Evolutionary conservation across 2,329 filamentous ascomycete species (phyloP).

Genomic region (Colletotrichum spaethianum): DNA sequence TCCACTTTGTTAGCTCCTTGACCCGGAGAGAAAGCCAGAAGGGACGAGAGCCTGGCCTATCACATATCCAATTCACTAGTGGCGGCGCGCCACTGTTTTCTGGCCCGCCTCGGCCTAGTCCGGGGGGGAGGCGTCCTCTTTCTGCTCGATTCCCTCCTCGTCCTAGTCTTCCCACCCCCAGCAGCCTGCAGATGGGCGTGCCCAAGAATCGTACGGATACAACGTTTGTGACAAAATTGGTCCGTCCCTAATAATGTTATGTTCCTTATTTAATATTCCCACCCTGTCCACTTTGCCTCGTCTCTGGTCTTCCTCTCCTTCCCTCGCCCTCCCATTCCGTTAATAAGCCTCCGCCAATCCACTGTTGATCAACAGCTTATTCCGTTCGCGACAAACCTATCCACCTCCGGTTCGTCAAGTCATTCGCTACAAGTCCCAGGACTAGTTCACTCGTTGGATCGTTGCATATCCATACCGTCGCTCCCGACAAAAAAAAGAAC

Average conservation of each 20-base stretch:
- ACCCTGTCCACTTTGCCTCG: neutral
- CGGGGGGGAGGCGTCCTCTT: constrained; percentile 3
- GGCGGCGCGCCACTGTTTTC: constrained; percentile 36
- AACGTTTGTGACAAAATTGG: constrained; percentile 40
- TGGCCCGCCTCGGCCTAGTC: constrained; percentile 35
- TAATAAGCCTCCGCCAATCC: constrained; percentile 37
- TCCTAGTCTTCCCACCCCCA: constrained; percentile 26
- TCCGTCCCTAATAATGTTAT: constrained; percentile 23
- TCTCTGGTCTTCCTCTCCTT: neutral
- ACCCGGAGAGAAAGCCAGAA: constrained; percentile 18
- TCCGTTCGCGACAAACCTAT: constrained; percentile 24
- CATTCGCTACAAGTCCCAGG: constrained; percentile 34
- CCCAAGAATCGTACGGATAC: constrained; percentile 33
- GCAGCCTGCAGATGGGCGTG: constrained; percentile 9
- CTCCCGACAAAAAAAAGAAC: constrained; percentile 2
- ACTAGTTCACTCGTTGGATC: constrained; percentile 35
- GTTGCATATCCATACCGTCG: constrained; percentile 1
- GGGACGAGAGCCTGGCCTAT: constrained; percentile 5
- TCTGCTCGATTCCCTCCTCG: constrained; percentile 30
- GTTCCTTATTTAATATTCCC: constrained; percentile 34
- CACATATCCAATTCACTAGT: constrained; percentile 30
- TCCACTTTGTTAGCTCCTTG: constrained; percentile 39
- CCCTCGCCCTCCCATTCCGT: constrained; percentile 27
- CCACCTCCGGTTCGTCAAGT: constrained; percentile 29
- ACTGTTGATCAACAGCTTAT: constrained; percentile 31